These are phyloP conservation scores for Imleria badia DNA, from an alignment of 768 basidiomycete genomes.

Conservation along the genomic window DNA sequence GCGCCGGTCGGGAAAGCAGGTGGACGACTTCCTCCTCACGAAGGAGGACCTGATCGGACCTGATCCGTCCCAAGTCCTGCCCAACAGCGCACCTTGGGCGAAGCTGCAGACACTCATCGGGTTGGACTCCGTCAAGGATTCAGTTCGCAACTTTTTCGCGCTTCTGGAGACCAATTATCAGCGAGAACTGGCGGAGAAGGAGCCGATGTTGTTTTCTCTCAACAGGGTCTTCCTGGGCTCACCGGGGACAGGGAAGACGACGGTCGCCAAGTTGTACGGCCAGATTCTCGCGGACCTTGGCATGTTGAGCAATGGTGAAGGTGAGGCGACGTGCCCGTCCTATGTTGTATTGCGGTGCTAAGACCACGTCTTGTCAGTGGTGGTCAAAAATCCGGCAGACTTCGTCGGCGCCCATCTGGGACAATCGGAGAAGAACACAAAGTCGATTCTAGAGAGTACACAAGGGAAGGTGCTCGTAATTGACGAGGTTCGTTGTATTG, in stretches of 20 bases:
- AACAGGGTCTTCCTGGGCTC: constrained; percentile 69
- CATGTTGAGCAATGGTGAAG: constrained; percentile 72
- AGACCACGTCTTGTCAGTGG: constrained; percentile 38
- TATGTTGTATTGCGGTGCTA: background rate
- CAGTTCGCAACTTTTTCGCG: constrained; percentile 49
- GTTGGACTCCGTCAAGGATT: constrained; percentile 55
- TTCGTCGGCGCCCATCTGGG: constrained; percentile 61
- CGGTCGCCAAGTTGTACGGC: constrained; percentile 68
- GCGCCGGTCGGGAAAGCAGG: constrained; percentile 38
- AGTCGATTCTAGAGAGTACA: constrained; percentile 56
- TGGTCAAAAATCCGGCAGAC: constrained; percentile 68
- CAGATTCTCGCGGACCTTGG: constrained; percentile 60
- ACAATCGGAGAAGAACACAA: constrained; percentile 63
- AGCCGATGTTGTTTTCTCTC: constrained; percentile 53
- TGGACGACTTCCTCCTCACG: constrained; percentile 53
- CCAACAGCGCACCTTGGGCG: constrained; percentile 49
- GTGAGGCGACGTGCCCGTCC: constrained; percentile 31
- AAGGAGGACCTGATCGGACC: constrained; percentile 66
- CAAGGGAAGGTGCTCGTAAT: constrained; percentile 71
- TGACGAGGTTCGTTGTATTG: constrained; percentile 50
- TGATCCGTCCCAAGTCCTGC: constrained; percentile 51
- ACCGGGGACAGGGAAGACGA: constrained; percentile 73
- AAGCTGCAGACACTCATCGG: constrained; percentile 56
- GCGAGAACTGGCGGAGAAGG: constrained; percentile 56
- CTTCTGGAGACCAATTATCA: constrained; percentile 55